A percentile compares a stretch with the other conserved stretches of the same genome.
Conservation (phyloP, 768 basidiomycete genomes). For the Hericium coralloides region DNA sequence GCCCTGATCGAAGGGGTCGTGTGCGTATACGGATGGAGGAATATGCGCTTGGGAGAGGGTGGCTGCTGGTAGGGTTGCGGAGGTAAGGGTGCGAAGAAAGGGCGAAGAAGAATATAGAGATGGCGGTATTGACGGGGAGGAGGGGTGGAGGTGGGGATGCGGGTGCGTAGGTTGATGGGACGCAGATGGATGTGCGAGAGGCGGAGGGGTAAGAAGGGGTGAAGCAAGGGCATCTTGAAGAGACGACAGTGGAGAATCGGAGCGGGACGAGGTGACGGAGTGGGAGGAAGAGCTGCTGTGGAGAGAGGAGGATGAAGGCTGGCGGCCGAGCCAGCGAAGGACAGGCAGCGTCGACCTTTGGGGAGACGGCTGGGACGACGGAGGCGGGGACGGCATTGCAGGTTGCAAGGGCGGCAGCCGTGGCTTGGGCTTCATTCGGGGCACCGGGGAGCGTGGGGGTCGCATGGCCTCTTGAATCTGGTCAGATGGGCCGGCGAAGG, state of each 20-base stretch:
- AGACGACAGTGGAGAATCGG: slow-evolving; percentile 21
- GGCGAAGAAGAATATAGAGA: slow-evolving; percentile 31
- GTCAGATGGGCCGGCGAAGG: slow-evolving; percentile 28
- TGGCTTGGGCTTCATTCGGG: not conserved
- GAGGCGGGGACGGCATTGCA: slow-evolving; percentile 8
- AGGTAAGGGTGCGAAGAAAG: slow-evolving; percentile 44
- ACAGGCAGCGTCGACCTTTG: slow-evolving; percentile 20
- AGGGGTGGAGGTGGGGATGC: slow-evolving; percentile 12
- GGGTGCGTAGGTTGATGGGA: slow-evolving; percentile 8
- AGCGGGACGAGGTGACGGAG: slow-evolving; percentile 1
- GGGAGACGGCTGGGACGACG: slow-evolving; percentile 5
- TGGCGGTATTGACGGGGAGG: not conserved
- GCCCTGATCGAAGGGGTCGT: not conserved
- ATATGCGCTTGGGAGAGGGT: slow-evolving; percentile 35
- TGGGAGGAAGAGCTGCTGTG: slow-evolving; percentile 37
- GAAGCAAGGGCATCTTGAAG: slow-evolving; percentile 26
- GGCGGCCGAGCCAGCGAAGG: slow-evolving; percentile 38
- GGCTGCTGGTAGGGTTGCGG: slow-evolving; percentile 54
- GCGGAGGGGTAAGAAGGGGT: slow-evolving; percentile 20
- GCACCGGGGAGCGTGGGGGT: slow-evolving; percentile 1
- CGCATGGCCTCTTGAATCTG: slow-evolving; percentile 3
- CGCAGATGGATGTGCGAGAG: slow-evolving; percentile 15
- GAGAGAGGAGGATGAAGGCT: slow-evolving; percentile 20
- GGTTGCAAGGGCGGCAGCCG: not conserved
- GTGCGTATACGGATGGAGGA: slow-evolving; percentile 10